These are phyloP conservation scores for Puccinia novopanici DNA, from an alignment of 1,284 basidiomycete species.

Conservation along the genomic window DNA sequence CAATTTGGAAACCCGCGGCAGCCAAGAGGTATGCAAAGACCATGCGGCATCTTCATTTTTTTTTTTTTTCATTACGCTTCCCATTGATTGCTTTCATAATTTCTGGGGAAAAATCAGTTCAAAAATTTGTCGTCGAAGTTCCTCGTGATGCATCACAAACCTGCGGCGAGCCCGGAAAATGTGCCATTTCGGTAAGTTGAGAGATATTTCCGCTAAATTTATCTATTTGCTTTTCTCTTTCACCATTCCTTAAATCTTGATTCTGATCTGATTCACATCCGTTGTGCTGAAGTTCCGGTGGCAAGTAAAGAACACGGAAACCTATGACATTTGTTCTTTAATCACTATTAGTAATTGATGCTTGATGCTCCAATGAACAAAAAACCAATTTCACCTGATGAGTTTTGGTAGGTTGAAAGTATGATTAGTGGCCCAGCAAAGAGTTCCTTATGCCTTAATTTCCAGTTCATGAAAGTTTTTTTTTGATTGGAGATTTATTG, in stretches of 20 bases:
- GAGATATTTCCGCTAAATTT: no score
- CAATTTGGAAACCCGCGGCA: background rate
- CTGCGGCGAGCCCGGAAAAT: background rate
- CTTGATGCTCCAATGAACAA: background rate
- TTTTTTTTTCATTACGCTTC: background rate
- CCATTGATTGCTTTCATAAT: background rate
- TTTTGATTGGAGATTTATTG: no score
- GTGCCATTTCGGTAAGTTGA: slow-evolving; percentile 7
- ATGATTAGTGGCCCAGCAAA: no score
- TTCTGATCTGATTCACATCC: background rate
- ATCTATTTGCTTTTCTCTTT: background rate
- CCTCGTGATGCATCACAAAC: background rate
- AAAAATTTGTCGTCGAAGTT: background rate
- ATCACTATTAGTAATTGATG: background rate
- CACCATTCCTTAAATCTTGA: background rate
- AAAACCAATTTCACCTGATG: background rate
- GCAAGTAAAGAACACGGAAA: slow-evolving; percentile 6
- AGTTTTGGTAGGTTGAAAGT: no score
- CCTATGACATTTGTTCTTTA: slow-evolving; percentile 15
- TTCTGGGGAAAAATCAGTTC: background rate
- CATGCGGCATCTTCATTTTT: no score
- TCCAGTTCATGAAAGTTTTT: no score
- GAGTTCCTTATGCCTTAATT: no score
- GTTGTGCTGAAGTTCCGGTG: background rate
- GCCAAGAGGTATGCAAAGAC: background rate